Percentiles rank a stretch among this genome's conserved stretches.
Evolutionary conservation across 306 rosid species (phyloP).

Genomic region (Fragaria iinumae): DNA sequence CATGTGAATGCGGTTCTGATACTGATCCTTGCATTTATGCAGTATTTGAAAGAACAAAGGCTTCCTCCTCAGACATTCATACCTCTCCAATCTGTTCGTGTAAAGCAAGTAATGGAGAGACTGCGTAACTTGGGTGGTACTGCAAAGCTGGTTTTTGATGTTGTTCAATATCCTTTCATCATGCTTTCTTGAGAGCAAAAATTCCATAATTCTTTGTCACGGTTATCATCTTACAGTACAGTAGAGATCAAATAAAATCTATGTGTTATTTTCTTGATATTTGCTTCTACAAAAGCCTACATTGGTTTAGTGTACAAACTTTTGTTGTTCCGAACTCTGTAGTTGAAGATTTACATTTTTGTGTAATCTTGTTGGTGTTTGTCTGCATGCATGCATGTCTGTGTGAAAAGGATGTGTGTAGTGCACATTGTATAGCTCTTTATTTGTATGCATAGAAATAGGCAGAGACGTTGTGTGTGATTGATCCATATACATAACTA

Average conservation of each 20-base stretch:
- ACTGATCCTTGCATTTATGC: constrained; percentile 35
- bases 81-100: constrained; percentile 94
- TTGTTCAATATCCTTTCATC: constrained; percentile 87
- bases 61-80: constrained; percentile 99
- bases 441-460: background rate
- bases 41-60: constrained; percentile 99
- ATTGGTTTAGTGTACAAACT: background rate
- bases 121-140: constrained; percentile 84
- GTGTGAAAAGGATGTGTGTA: background rate
- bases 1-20: constrained; percentile 21
- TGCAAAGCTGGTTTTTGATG: constrained; percentile 85
- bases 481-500: background rate
- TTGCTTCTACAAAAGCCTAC: background rate
- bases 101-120: constrained; percentile 90
- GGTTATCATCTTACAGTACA: background rate
- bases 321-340: background rate
- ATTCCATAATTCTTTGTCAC: background rate
- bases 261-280: background rate
- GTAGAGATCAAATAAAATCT: background rate
- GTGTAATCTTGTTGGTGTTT: background rate
- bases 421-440: background rate
- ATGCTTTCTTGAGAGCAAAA: background rate
- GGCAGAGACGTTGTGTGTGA: background rate
- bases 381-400: background rate
- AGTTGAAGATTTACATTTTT: background rate